Evolutionary conservation across 148 eudicot genomes (phyloP).

Genomic region (Cornus kousa): DNA sequence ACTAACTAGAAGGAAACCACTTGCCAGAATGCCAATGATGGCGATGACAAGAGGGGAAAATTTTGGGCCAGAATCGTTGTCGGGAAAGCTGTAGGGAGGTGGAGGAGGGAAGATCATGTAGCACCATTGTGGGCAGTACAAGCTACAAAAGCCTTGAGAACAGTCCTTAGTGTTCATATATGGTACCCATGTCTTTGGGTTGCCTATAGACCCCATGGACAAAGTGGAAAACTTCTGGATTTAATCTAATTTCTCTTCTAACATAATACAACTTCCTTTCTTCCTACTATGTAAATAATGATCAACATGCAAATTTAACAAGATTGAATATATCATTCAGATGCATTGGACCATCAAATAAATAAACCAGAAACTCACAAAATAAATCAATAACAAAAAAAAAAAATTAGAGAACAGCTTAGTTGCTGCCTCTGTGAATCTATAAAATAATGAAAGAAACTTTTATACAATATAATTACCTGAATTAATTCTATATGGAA

Average conservation of each 20-base stretch:
- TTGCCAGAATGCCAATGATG: slow-evolving; percentile 65
- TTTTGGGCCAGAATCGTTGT: slow-evolving; percentile 29
- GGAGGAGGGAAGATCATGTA: slow-evolving; percentile 62
- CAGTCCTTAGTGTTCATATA: slow-evolving; percentile 65
- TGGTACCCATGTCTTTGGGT: slow-evolving; percentile 59
- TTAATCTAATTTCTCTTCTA: background rate
- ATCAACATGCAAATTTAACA: background rate
- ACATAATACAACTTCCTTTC: background rate
- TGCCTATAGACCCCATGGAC: slow-evolving; percentile 40
- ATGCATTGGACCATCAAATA: background rate
- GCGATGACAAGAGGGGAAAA: slow-evolving; percentile 85
- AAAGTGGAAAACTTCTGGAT: background rate
- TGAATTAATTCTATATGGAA: background rate
- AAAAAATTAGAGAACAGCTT: background rate
- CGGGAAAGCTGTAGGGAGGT: slow-evolving; percentile 43
- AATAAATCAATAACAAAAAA: too few relatives aligned
- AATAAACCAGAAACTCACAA: background rate
- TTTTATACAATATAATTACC: background rate
- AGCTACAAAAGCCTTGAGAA: slow-evolving; percentile 58
- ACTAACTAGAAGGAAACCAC: slow-evolving; percentile 75
- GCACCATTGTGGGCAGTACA: slow-evolving; percentile 78
- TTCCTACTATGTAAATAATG: too few relatives aligned
- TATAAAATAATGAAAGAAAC: background rate
- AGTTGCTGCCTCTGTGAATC: background rate
- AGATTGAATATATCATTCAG: background rate